Base-by-base conservation (phyloP, 148 eudicot species). In the Spergularia bocconei region DNA sequence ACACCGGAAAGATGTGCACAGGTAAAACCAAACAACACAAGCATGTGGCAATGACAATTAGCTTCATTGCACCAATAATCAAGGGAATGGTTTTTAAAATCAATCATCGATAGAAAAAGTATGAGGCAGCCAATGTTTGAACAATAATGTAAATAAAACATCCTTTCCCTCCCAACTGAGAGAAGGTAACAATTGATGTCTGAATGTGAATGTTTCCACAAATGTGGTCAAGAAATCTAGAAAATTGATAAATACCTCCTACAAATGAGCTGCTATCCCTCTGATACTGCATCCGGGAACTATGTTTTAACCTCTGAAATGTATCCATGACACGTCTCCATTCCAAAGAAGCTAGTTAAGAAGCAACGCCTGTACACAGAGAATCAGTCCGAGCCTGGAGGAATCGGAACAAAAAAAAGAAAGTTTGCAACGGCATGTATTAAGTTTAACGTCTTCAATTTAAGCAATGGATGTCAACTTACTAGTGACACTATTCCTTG, bases 401-500 rank as follows among this genome's bases (percentile, higher is more conserved):
- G 21, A 21, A 11, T 3, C 2, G 56, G 52, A 19, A 12, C 9
- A n/a, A 13, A 21, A 39, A 11, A 16, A 38, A 50, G 29, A 25
- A 48, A 47, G 16, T n/a, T 1, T 38, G 20, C 39, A 47, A 16
- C n/a, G 20, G 20, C 15, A 76, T 3, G 16, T 12, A 63, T 29
- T 4, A 8, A n/a, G 5, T 64, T 59, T 65, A 36, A 66, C 15
- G 29, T 66, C 51, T 53, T 41, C 70, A 57, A 11, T 53, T 74
- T 19, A 44, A 38, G 69, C 39, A 63, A 56, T 51, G 15, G 54
- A 23, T 36, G 75, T 50, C 16, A 77, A 77, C 81, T 85, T 80
- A 81, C 84, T 74, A 79, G 86, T 80, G 75, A 77, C 83, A 54
- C 91, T 84, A 78, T 71, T 80, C 74, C 77, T 81, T 7, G 86